Base-by-base conservation (phyloP, 352 stramenopile genomes). In the Phytopythium kandeliae region DNA sequence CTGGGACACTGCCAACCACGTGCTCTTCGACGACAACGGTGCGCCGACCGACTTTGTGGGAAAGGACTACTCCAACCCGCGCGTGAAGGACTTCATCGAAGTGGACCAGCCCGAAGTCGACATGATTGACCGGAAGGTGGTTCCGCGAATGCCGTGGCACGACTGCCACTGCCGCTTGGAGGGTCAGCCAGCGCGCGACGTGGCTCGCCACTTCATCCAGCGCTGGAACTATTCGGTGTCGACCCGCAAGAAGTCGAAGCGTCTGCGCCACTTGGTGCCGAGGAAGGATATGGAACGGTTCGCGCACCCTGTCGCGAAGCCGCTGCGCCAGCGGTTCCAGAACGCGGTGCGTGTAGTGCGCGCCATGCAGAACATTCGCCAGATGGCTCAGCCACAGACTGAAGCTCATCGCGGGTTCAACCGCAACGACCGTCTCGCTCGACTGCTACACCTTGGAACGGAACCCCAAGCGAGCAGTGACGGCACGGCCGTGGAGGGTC, bases 221-320 rank as follows among this genome's bases (percentile, higher is more conserved):
- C 82, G 85, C 7, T 95, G 85, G 85, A 95, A 95, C 59, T 95
- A 89, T 38, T 91, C 80, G 1, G 75, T 92, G 8, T 90, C 78
- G 15, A 92, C 81, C 1, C 72, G 83, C 28, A 84, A 79, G 51
- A 94, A 94, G 58, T 78, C 59, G n/a, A 68, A 65, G 19, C 85
- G 85, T 31, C 58, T 92, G 31, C 74, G 85, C 36, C 78, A 88
- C 52, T 63, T 94, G 6, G 72, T 92, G 22, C 83, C 83, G 0
- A 84, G 84, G 72, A 88, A 87, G 47, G 78, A 86, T 44, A 85
- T 71, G 30, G 53, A 69, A 5, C 57, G 69, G 1, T 62, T 74
- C 25, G 74, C 74, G 37, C 69, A 65, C 17, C 62, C 65, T 4
- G 67, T 62, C n/a, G 67, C 71, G 2, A 58, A 60, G 13, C 55